Evolutionary conservation across 2,329 filamentous ascomycete genomes (phyloP).

Genomic region (Aspergillus luchuensis): DNA sequence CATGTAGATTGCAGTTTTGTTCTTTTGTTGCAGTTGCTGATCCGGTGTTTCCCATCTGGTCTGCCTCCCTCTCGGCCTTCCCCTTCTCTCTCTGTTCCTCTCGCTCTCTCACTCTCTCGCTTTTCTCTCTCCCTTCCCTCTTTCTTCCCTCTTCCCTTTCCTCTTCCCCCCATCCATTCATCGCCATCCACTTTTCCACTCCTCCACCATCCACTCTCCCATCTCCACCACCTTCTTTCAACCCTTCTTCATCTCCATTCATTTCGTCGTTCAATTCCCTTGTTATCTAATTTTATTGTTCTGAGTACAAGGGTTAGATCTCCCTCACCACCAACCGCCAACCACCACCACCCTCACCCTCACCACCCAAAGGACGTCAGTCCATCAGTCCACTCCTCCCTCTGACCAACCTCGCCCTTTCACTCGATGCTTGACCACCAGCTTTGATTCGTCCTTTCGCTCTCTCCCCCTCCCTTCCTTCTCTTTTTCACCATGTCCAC

Average conservation of each 20-base stretch:
- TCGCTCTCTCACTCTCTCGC: not conserved
- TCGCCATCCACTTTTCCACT: constrained; percentile 13
- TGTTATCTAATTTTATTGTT: not conserved
- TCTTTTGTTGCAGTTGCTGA: constrained; percentile 11
- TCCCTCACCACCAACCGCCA: constrained; percentile 16
- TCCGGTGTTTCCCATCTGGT: constrained; percentile 24
- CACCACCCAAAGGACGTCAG: not conserved
- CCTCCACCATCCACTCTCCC: constrained; percentile 13
- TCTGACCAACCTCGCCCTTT: constrained; percentile 1
- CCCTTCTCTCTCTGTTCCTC: constrained; percentile 20
- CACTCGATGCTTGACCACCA: constrained; percentile 17
- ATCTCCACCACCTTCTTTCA: constrained; percentile 16
- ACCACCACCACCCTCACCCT: constrained; percentile 10
- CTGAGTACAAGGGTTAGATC: constrained; percentile 11
- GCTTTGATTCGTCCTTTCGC: not conserved
- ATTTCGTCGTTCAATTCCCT: constrained; percentile 2
- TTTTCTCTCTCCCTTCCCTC: constrained; percentile 12
- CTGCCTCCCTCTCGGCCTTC: constrained; percentile 19
- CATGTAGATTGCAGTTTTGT: not conserved
- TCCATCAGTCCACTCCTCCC: not conserved
- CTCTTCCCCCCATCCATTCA: constrained; percentile 14
- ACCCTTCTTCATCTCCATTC: constrained; percentile 11
- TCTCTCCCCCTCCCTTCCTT: constrained; percentile 6
- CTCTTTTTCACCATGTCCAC: constrained; percentile 33
- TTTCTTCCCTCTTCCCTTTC: constrained; percentile 12